These are phyloP conservation scores for Colletotrichum endophyticum DNA, from an alignment of 2,329 filamentous ascomycete genomes.

Conservation along the genomic window DNA sequence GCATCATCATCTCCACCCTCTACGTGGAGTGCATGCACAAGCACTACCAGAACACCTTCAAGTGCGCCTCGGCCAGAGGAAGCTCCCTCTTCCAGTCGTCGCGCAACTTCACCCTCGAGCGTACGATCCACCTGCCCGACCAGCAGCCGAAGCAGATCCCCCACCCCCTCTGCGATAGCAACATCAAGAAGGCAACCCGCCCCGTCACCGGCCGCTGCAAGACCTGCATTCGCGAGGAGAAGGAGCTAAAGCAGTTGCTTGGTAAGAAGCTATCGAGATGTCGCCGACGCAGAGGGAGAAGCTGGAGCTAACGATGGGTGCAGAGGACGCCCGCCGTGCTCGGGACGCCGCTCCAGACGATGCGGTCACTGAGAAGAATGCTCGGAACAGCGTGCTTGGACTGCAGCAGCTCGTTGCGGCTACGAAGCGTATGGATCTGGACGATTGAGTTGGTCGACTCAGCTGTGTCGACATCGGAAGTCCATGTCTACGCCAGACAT, in stretches of 20 bases:
- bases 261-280: background rate
- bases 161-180: slow-evolving; percentile 22
- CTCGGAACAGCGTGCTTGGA: slow-evolving; percentile 11
- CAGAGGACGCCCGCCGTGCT: background rate
- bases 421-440: slow-evolving; percentile 3
- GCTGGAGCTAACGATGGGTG: background rate
- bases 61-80: slow-evolving; percentile 30
- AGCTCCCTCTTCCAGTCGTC: background rate
- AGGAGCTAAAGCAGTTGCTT: background rate
- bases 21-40: slow-evolving; percentile 32
- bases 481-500: background rate
- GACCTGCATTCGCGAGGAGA: slow-evolving; percentile 17
- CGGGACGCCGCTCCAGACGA: background rate
- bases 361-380: background rate
- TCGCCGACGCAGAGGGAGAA: background rate
- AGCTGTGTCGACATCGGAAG: background rate
- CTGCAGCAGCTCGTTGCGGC: slow-evolving; percentile 13
- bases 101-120: slow-evolving; percentile 19
- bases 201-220: slow-evolving; percentile 27
- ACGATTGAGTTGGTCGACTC: background rate
- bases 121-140: slow-evolving; percentile 11
- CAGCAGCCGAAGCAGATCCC: slow-evolving; percentile 21
- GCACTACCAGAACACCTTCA: slow-evolving; percentile 37
- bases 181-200: slow-evolving; percentile 20
- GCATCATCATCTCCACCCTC: slow-evolving; percentile 32